Conservation (phyloP, 345 rosid species). For the Microcos paniculata region DNA sequence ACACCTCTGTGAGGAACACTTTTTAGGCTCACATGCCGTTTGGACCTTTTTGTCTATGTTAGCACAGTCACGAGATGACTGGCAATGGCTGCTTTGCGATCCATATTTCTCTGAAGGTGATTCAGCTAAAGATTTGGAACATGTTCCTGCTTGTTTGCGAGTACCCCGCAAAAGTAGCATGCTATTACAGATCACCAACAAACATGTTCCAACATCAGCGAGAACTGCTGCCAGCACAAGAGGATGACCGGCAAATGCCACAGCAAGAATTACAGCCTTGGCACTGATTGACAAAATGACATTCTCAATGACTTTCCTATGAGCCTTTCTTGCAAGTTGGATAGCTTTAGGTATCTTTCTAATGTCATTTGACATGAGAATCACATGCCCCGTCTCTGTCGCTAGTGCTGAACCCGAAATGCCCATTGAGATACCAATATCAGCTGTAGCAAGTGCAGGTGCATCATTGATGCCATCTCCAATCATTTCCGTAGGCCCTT, state of each 20-base stretch:
- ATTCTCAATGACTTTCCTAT: constrained; percentile 69
- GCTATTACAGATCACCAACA: constrained; percentile 80
- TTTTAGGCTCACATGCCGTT: neutral
- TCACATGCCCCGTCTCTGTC: constrained; percentile 71
- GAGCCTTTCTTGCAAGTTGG: constrained; percentile 53
- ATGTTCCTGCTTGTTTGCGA: constrained; percentile 11
- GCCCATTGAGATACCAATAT: constrained; percentile 94
- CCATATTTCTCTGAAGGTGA: constrained; percentile 16
- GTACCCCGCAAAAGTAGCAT: constrained; percentile 57
- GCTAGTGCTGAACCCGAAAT: constrained; percentile 88
- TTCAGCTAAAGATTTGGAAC: constrained; percentile 23
- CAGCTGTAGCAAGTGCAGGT: constrained; percentile 88
- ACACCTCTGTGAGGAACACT: too few species aligned
- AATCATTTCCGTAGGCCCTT: constrained; percentile 74
- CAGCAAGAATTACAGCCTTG: constrained; percentile 59
- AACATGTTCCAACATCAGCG: constrained; percentile 84
- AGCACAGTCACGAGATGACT: constrained; percentile 8
- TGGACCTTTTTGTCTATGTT: constrained; percentile 15
- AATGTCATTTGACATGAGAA: constrained; percentile 85
- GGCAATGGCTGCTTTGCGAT: neutral
- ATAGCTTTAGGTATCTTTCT: constrained; percentile 70
- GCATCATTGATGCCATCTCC: constrained; percentile 96
- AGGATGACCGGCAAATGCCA: constrained; percentile 85
- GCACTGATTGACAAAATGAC: constrained; percentile 56
- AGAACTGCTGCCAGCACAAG: constrained; percentile 89